Conservation (phyloP, 345 rosid species). For the Eucalyptus victrix region DNA sequence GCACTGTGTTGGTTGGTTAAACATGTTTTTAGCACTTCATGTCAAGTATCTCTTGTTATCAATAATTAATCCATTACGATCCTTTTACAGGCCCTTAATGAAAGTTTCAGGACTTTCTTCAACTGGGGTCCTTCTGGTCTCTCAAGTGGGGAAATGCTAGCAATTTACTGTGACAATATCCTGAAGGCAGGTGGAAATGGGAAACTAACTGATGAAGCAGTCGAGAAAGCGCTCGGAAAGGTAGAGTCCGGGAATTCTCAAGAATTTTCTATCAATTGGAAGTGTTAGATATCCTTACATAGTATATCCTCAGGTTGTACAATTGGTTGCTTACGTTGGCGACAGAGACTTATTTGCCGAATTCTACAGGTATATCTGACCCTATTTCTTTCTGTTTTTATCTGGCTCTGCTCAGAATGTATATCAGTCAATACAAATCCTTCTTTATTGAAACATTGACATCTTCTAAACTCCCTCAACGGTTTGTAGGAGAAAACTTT, state of each 20-base stretch:
- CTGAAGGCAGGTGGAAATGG: constrained; percentile 23
- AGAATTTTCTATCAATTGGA: not conserved
- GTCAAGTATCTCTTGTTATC: not conserved
- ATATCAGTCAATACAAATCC: not conserved
- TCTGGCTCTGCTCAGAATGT: not conserved
- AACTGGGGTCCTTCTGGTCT: constrained; percentile 15
- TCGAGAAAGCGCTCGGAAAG: constrained; percentile 28
- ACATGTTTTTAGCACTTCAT: not conserved
- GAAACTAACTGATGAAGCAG: constrained; percentile 28
- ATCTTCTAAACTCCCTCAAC: not conserved
- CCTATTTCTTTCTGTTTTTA: not conserved
- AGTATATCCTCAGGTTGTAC: constrained; percentile 38
- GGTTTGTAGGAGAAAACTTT: constrained; percentile 44
- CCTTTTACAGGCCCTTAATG: constrained; percentile 13
- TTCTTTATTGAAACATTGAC: not conserved
- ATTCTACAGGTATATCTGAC: constrained; percentile 25
- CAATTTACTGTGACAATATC: constrained; percentile 24
- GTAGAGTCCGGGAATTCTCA: not conserved
- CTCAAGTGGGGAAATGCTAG: constrained; percentile 22
- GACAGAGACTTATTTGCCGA: constrained; percentile 27
- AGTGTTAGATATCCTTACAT: not conserved
- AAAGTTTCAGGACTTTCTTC: constrained; percentile 25
- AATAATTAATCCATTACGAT: not conserved
- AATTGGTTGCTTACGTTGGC: constrained; percentile 16
- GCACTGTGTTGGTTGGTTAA: not conserved